phyloP scores from a whole-genome alignment of 176 grass and related monocot genomes.

The Oryza nivara region DNA sequence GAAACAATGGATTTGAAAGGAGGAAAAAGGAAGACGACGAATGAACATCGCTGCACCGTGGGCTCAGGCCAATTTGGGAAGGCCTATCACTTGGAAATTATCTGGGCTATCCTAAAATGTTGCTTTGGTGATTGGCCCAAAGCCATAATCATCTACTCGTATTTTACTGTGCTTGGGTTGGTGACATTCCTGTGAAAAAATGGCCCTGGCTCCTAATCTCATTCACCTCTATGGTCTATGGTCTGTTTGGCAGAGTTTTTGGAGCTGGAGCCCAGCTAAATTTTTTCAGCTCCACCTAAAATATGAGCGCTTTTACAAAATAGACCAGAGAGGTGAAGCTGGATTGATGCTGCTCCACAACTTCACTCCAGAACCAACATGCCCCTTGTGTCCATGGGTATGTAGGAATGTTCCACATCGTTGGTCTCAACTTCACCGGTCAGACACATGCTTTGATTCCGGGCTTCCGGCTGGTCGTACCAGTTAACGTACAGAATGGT shows the following conservation, averaged over 20 bases:
- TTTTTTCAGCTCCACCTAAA: no score
- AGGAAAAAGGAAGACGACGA: not conserved
- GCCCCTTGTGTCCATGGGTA: not conserved
- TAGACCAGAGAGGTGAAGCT: no score
- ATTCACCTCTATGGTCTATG: not conserved
- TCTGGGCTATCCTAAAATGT: not conserved
- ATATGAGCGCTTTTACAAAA: no score
- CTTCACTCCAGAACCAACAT: no score
- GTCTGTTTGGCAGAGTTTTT: not conserved
- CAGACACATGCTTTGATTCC: not conserved
- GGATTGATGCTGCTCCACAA: no score
- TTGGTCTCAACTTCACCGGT: constrained; percentile 3
- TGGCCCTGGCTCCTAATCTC: no score
- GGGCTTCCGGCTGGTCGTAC: not conserved
- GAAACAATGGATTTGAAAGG: not conserved
- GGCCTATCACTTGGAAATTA: not conserved
- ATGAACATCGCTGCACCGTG: not conserved
- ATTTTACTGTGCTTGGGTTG: not conserved
- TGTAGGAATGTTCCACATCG: not conserved
- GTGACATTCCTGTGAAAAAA: not conserved
- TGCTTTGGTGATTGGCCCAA: not conserved
- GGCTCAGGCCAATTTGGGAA: not conserved
- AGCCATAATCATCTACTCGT: not conserved
- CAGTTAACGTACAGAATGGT: not conserved
- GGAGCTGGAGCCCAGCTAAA: no score